Evolutionary conservation across 2,329 filamentous ascomycete species (phyloP).

Genomic region (Cladobotryum mycophilum): DNA sequence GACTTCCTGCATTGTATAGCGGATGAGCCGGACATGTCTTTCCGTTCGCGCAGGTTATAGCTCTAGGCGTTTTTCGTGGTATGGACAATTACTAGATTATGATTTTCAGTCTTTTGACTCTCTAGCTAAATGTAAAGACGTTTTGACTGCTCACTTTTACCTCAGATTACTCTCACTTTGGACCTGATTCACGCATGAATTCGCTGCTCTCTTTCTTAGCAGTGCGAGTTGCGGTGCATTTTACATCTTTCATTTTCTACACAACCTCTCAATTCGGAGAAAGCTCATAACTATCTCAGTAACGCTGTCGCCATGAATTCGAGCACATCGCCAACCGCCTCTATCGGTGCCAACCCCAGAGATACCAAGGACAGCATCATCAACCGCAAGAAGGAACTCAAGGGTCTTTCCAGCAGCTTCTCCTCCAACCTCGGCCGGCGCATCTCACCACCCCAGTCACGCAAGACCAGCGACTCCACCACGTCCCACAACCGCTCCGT

Average conservation of each 20-base stretch:
- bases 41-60: conserved; percentile 9
- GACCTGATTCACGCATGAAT: background rate
- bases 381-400: conserved; percentile 13
- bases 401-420: conserved; percentile 22
- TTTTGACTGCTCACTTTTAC: conserved; percentile 7
- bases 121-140: conserved; percentile 3
- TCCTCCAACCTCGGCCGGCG: conserved; percentile 22
- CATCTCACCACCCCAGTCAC: conserved; percentile 4
- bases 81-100: conserved; percentile 9
- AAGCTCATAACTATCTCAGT: background rate
- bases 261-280: background rate
- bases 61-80: conserved; percentile 10
- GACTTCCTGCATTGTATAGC: conserved; percentile 8
- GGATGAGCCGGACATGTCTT: conserved; percentile 7
- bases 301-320: background rate
- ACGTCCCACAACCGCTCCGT: conserved; percentile 18
- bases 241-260: background rate
- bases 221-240: background rate
- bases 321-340: background rate
- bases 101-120: background rate
- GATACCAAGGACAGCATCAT: conserved; percentile 8
- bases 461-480: background rate
- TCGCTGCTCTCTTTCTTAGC: background rate
- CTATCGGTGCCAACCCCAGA: background rate
- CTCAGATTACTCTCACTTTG: background rate